Evolutionary conservation across 2,329 filamentous ascomycete genomes (phyloP), one percentile per base, ranked within the genome.

Genomic region (Reticulascus tulasneorum): DNA sequence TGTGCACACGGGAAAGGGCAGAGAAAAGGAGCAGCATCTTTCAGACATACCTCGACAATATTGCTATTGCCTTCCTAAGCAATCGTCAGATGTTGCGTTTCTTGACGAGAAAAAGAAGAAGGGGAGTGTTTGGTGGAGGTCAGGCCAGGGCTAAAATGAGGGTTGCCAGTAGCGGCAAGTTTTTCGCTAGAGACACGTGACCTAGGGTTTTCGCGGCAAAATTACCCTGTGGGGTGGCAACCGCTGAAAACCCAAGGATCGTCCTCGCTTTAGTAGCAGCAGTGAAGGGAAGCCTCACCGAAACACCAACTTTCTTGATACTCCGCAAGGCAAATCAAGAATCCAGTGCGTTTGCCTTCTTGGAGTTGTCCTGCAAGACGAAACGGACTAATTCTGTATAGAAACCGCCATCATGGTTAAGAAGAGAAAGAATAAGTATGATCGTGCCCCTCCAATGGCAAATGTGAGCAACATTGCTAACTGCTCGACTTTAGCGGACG

Each of bases 361-460:
- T n/a, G n/a, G n/a, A n/a, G n/a, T n/a, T n/a, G n/a, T n/a, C n/a
- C n/a, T n/a, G n/a, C n/a, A n/a, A n/a, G n/a, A n/a, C n/a, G n/a
- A n/a, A n/a, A n/a, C n/a, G n/a, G n/a, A 51, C 47, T 53, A 53
- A 50, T 51, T 48, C 44, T 35, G 38, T 42, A 37, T 59, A 73
- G 68, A 72, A 62, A 76, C 71, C 69, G 75, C 59, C 67, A 82
- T 68, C 55, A 82, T 82, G 78, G 77, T 80, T 63, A 82, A 82
- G 76, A 82, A 82, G 75, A 78, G 78, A 75, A 78, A 79, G 68
- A 77, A 75, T 68, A 82, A 82, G 74, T 77, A 69, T 58, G 71
- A 62, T 33, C 36, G 42, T 41, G 22, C 33, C 35, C 38, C n/a
- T 33, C 37, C 27, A 25, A n/a, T n/a, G n/a, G 11, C 33, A 10